phyloP scores from a whole-genome alignment of 208 protist genomes.

The Angomonas deanei region DNA sequence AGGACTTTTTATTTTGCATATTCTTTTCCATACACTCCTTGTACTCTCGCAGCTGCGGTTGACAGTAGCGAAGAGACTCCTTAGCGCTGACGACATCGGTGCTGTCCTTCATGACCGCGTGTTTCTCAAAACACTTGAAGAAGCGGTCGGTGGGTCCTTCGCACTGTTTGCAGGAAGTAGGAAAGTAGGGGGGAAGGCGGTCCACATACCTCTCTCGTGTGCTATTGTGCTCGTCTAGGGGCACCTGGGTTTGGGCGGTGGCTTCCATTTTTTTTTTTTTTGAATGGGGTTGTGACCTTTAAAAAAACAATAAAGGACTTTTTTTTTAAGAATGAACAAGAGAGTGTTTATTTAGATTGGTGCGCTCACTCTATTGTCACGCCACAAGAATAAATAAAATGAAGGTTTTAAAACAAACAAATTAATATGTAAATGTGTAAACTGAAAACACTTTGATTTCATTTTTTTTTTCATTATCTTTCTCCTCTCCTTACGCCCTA shows the following conservation, averaged over 20 bases:
- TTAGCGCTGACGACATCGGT: constrained; percentile 51
- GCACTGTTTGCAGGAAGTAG: constrained; percentile 56
- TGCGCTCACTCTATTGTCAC: too few relatives aligned
- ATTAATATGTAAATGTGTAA: too few relatives aligned
- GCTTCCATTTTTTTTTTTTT: constrained; percentile 4
- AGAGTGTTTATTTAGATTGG: too few relatives aligned
- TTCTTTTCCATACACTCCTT: constrained; percentile 75
- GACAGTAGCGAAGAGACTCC: constrained; percentile 49
- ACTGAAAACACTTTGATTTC: too few relatives aligned
- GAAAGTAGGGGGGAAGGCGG: constrained; percentile 66
- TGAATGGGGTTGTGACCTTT: not conserved
- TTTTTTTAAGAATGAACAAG: too few relatives aligned
- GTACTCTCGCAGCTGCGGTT: constrained; percentile 55
- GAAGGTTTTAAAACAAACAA: too few relatives aligned
- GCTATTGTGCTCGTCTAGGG: constrained; percentile 8
- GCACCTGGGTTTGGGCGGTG: not conserved
- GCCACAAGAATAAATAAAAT: too few relatives aligned
- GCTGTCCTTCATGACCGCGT: constrained; percentile 56
- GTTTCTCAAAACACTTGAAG: constrained; percentile 70
- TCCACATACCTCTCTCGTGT: constrained; percentile 16
- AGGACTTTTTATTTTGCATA: constrained; percentile 15
- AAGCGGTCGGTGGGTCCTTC: constrained; percentile 35
- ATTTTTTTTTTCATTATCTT: not conserved
- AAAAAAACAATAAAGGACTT: constrained; percentile 1
- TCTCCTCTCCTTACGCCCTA: constrained; percentile 21